These are phyloP conservation scores for Straminergon stramineum DNA, from an alignment of 225 moss, liverwort and hornwort species.

Conservation along the genomic window DNA sequence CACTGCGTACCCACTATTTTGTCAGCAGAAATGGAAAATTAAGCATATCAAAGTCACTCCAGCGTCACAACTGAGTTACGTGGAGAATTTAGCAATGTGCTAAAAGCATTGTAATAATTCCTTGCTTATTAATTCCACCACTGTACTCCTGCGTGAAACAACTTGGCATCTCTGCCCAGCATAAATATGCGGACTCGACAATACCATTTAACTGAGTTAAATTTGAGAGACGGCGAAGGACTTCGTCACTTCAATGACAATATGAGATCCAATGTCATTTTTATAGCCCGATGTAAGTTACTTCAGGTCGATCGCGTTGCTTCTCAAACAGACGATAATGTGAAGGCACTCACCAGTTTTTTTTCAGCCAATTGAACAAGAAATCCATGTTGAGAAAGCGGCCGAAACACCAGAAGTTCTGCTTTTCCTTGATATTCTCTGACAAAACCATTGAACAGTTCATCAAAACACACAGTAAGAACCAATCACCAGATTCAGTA, in stretches of 20 bases:
- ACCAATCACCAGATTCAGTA: not conserved
- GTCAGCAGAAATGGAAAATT: not conserved
- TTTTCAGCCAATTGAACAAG: constrained; percentile 93
- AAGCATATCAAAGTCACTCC: not conserved
- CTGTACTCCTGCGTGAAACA: not conserved
- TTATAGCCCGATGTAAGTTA: not conserved
- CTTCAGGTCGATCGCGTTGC: not conserved
- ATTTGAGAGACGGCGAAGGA: not conserved
- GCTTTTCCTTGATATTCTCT: constrained; percentile 95
- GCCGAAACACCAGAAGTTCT: constrained; percentile 88
- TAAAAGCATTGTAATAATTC: not conserved
- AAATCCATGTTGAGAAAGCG: constrained; percentile 72
- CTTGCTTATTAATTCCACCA: not conserved
- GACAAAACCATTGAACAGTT: constrained; percentile 1
- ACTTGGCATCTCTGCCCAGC: not conserved
- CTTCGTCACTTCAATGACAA: not conserved
- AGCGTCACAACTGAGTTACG: not conserved
- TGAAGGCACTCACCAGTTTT: constrained; percentile 51
- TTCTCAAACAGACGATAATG: not conserved
- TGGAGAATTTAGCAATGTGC: not conserved
- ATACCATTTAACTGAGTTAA: not conserved
- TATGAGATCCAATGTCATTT: not conserved
- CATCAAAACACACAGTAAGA: not conserved
- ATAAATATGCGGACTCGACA: not conserved
- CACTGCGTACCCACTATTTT: constrained; percentile 48